Conservation (phyloP, 2,329 filamentous ascomycete genomes). For the Talaromyces verruculosus region DNA sequence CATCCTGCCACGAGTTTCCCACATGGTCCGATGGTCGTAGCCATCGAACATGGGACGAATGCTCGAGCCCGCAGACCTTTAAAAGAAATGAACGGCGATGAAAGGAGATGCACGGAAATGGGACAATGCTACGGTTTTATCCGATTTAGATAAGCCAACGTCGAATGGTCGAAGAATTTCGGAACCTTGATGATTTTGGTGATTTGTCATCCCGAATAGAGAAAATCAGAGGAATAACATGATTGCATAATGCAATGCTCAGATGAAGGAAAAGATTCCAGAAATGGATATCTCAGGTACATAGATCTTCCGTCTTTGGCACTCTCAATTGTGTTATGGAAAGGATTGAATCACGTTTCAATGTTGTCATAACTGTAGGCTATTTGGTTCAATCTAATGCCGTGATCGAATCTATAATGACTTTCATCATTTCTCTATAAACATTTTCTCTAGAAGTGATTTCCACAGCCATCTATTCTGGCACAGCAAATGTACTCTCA, state of each 20-base stretch:
- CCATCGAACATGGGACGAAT: background rate
- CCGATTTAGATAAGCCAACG: background rate
- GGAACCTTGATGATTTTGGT: background rate
- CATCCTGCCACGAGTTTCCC: background rate
- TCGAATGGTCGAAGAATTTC: background rate
- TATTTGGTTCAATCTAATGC: background rate
- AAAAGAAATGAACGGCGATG: background rate
- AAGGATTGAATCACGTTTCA: background rate
- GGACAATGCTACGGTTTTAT: background rate
- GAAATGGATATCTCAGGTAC: background rate
- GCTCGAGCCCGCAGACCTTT: background rate
- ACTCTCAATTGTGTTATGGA: background rate
- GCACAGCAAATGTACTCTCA: conserved; percentile 13
- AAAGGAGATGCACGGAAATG: background rate
- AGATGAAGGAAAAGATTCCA: background rate
- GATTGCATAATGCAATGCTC: background rate
- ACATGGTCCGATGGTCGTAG: background rate
- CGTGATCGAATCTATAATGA: too few relatives aligned
- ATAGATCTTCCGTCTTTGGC: background rate
- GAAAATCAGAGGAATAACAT: background rate
- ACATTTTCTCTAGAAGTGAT: background rate
- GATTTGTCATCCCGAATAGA: background rate
- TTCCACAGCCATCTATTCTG: background rate
- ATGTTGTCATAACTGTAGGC: background rate
- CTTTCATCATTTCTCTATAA: background rate